Percentiles rank a stretch among this genome's conserved stretches.
Conservation (phyloP, 805 yeast species). For the Metschnikowia gelsemii region DNA sequence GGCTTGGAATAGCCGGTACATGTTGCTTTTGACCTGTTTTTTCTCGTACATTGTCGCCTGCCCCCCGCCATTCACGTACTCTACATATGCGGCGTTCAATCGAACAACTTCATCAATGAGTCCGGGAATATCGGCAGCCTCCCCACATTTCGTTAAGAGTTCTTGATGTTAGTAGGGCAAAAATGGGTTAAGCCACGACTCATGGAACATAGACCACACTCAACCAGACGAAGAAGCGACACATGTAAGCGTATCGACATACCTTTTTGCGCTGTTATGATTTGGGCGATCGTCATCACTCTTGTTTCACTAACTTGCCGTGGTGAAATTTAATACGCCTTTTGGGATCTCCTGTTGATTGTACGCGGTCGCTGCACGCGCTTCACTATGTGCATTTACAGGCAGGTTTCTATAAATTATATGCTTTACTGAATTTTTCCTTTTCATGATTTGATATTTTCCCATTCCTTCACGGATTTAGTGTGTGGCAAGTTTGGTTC, state of each 20-base stretch:
- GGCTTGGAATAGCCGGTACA: conserved; percentile 22
- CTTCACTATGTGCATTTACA: conserved; percentile 3
- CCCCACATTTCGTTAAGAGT: conserved; percentile 1
- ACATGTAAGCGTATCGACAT: too few species aligned
- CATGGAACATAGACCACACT: too few species aligned
- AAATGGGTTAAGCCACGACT: conserved; percentile 6
- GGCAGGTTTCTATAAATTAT: neutral
- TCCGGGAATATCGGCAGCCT: neutral
- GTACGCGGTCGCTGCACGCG: neutral
- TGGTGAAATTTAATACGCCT: neutral
- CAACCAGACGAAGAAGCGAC: too few species aligned
- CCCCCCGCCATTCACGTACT: conserved; percentile 6
- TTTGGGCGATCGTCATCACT: neutral
- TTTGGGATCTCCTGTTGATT: neutral
- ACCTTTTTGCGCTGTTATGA: conserved; percentile 2
- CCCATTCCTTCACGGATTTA: neutral
- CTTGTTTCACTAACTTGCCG: too few species aligned
- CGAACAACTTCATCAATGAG: conserved; percentile 14
- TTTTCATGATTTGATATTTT: neutral
- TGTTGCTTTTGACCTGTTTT: conserved; percentile 22
- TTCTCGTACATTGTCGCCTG: conserved; percentile 21
- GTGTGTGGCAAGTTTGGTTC: conserved; percentile 31
- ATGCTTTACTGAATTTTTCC: neutral
- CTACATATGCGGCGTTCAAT: conserved; percentile 11
- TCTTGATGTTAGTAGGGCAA: neutral